Conservation (phyloP, 139 green algal species). For the Coelastrella sp. region DNA sequence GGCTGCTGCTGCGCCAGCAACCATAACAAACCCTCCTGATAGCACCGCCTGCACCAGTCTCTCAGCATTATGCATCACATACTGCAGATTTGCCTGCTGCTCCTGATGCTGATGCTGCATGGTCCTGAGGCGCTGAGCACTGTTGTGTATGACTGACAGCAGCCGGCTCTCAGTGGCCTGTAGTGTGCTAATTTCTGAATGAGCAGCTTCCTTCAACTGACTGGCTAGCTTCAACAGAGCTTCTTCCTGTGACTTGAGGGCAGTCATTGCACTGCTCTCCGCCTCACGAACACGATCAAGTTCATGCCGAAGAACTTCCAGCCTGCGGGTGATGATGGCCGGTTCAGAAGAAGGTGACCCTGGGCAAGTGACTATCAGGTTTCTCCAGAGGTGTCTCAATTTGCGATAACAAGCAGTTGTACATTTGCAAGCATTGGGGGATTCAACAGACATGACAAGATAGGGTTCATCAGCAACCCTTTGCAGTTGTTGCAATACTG, state of each 20-base stretch:
- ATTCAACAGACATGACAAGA: background rate
- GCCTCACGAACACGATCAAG: background rate
- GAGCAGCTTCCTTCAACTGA: conserved; percentile 33
- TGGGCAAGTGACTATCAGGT: too few species aligned
- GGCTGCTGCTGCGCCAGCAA: background rate
- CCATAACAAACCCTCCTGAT: conserved; percentile 14
- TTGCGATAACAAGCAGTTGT: too few species aligned
- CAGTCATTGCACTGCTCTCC: background rate
- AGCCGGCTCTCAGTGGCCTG: conserved; percentile 23
- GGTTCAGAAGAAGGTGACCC: too few species aligned
- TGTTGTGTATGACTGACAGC: conserved; percentile 1
- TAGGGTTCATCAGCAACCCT: too few species aligned
- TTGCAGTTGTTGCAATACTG: background rate
- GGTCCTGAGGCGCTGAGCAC: background rate
- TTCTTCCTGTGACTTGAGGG: conserved; percentile 16
- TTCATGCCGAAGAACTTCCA: background rate
- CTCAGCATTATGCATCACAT: background rate
- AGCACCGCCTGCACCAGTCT: conserved; percentile 1
- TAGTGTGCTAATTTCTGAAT: conserved; percentile 15
- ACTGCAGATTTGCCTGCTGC: background rate
- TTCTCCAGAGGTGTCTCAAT: too few species aligned
- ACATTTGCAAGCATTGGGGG: too few species aligned
- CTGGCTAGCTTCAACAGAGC: conserved; percentile 7
- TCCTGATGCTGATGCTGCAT: conserved; percentile 34
- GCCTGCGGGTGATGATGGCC: too few species aligned